Conservation (phyloP, 768 basidiomycete species). For the Floccularia luteovirens region DNA sequence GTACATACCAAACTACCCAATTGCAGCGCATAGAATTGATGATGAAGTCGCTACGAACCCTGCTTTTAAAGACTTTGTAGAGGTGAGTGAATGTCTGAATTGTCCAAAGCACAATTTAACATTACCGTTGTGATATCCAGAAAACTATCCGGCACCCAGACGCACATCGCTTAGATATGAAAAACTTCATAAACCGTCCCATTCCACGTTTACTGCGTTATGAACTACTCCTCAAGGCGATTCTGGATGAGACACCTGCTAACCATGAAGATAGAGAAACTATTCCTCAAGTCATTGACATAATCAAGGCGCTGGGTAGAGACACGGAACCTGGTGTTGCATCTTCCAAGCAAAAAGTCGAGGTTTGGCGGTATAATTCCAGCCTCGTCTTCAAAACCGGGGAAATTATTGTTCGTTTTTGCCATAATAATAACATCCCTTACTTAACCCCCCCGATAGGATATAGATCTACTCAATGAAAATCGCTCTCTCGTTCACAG, state of each 20-base stretch:
- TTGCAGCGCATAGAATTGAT: conserved; percentile 81
- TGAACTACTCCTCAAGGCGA: conserved; percentile 70
- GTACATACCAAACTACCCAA: conserved; percentile 88
- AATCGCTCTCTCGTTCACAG: conserved; percentile 79
- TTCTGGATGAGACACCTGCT: conserved; percentile 69
- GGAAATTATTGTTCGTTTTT: conserved; percentile 48
- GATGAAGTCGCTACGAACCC: conserved; percentile 80
- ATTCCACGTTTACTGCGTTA: conserved; percentile 86
- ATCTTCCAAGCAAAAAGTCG: conserved; percentile 83
- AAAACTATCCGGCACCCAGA: conserved; percentile 57
- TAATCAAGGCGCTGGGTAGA: conserved; percentile 80
- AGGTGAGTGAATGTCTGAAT: conserved; percentile 37
- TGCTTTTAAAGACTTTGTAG: conserved; percentile 72
- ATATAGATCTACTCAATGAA: conserved; percentile 86
- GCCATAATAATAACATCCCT: background rate
- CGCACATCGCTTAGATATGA: conserved; percentile 81
- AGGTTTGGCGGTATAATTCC: conserved; percentile 78
- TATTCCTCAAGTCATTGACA: conserved; percentile 84
- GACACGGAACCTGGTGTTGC: conserved; percentile 83
- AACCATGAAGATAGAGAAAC: conserved; percentile 73
- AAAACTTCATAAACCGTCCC: conserved; percentile 86
- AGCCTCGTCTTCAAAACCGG: conserved; percentile 73
- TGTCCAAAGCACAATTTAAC: background rate
- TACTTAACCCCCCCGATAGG: conserved; percentile 23
- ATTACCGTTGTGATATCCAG: conserved; percentile 12